Evolutionary conservation across 768 basidiomycete species (phyloP).

Genomic region (Macrolepiota dolichaula): DNA sequence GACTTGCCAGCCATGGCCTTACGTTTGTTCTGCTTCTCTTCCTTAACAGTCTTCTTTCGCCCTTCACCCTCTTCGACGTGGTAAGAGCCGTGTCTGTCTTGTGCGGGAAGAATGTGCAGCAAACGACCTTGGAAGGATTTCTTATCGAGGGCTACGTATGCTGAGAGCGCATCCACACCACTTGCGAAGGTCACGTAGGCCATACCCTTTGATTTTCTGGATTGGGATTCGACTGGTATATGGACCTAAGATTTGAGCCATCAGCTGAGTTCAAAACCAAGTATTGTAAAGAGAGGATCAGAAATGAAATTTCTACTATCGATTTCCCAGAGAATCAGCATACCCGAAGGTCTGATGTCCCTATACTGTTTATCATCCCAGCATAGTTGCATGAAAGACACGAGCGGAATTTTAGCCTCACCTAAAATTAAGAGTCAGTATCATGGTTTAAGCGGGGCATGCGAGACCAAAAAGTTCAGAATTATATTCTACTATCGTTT

Average conservation of each 20-base stretch:
- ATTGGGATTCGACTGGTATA: slow-evolving; percentile 40
- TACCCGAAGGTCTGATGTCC: slow-evolving; percentile 65
- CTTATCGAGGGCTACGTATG: slow-evolving; percentile 77
- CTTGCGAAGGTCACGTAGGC: slow-evolving; percentile 47
- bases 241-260: slow-evolving; percentile 35
- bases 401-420: slow-evolving; percentile 24
- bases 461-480: slow-evolving; percentile 30
- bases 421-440: slow-evolving; percentile 30
- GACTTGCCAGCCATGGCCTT: slow-evolving; percentile 71
- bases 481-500: slow-evolving; percentile 54
- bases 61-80: slow-evolving; percentile 40
- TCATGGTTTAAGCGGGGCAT: background rate
- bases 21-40: slow-evolving; percentile 58
- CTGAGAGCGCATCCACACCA: slow-evolving; percentile 47
- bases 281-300: background rate
- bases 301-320: slow-evolving; percentile 55
- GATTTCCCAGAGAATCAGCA: slow-evolving; percentile 57
- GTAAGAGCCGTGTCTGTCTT: slow-evolving; percentile 54
- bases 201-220: slow-evolving; percentile 47
- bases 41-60: slow-evolving; percentile 51
- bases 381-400: background rate
- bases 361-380: slow-evolving; percentile 49
- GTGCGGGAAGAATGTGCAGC: slow-evolving; percentile 85
- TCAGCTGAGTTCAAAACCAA: background rate
- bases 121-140: slow-evolving; percentile 89